These are phyloP conservation scores for Acanthamoeba royreba DNA, from an alignment of 208 protist genomes.

Conservation along the genomic window DNA sequence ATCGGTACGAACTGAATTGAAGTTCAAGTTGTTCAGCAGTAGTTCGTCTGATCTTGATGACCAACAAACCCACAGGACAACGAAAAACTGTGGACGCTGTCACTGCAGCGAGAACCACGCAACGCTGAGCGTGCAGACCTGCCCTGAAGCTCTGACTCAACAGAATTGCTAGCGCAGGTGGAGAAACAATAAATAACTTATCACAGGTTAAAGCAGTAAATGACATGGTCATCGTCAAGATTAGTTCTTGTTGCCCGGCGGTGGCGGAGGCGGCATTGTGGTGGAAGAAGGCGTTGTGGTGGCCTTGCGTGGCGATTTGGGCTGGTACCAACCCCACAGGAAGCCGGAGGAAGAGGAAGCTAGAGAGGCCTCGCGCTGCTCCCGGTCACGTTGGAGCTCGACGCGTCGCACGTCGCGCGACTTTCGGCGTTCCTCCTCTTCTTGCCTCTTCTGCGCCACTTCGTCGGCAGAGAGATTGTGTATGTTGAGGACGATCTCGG, in stretches of 20 bases:
- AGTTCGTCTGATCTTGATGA: background rate
- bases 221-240: background rate
- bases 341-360: background rate
- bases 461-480: constrained; percentile 2
- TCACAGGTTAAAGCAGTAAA: too few species aligned
- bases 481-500: background rate
- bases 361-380: background rate
- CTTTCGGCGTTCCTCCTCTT: background rate
- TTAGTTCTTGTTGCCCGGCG: background rate
- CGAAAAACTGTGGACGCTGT: background rate
- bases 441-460: background rate
- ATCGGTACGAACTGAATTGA: background rate
- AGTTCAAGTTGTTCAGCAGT: background rate
- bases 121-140: background rate
- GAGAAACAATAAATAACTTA: too few species aligned
- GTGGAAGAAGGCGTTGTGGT: background rate
- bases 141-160: too few species aligned
- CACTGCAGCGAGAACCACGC: background rate
- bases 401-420: background rate
- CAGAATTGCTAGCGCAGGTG: too few species aligned
- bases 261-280: background rate
- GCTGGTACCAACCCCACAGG: background rate
- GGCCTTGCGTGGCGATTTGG: background rate
- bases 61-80: too few species aligned
- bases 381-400: background rate